These are phyloP conservation scores for Bauhinia variegata DNA, from an alignment of 306 rosid genomes.

Conservation along the genomic window DNA sequence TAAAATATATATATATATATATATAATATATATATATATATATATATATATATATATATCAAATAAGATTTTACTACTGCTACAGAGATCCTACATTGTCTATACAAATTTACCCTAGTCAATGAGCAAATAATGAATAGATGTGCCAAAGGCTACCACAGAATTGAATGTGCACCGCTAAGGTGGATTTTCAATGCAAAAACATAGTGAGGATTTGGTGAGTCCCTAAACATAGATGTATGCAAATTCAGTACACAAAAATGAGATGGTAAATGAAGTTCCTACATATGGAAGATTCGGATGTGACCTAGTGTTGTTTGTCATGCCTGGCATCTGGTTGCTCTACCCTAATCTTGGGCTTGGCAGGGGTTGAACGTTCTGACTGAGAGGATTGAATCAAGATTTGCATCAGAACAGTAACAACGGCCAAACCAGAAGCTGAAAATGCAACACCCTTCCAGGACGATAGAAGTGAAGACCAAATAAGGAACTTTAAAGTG, in stretches of 20 bases:
- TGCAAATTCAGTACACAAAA: constrained; percentile 30
- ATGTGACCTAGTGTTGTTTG: constrained; percentile 56
- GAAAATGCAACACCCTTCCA: constrained; percentile 87
- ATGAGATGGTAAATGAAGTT: constrained; percentile 18
- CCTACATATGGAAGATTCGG: constrained; percentile 21
- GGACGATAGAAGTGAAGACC: constrained; percentile 74
- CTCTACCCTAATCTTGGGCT: constrained; percentile 46
- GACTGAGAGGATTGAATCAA: constrained; percentile 86
- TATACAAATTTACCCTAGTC: constrained; percentile 38
- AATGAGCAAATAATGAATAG: constrained; percentile 42
- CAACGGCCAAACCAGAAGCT: constrained; percentile 52
- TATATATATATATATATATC: no score
- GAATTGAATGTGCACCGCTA: constrained; percentile 23
- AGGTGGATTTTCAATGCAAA: constrained; percentile 27
- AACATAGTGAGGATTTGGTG: constrained; percentile 26
- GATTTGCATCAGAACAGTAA: constrained; percentile 80
- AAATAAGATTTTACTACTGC: constrained; percentile 1
- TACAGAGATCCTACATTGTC: constrained; percentile 31
- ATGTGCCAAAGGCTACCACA: constrained; percentile 28
- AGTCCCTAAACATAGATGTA: constrained; percentile 22
- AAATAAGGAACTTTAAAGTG: constrained; percentile 61
- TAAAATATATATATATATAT: no score
- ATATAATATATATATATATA: no score
- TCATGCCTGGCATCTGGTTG: constrained; percentile 39
- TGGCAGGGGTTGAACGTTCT: constrained; percentile 80